phyloP scores from a whole-genome alignment of 306 rosid genomes.

The Amphicarpaea edgeworthii region DNA sequence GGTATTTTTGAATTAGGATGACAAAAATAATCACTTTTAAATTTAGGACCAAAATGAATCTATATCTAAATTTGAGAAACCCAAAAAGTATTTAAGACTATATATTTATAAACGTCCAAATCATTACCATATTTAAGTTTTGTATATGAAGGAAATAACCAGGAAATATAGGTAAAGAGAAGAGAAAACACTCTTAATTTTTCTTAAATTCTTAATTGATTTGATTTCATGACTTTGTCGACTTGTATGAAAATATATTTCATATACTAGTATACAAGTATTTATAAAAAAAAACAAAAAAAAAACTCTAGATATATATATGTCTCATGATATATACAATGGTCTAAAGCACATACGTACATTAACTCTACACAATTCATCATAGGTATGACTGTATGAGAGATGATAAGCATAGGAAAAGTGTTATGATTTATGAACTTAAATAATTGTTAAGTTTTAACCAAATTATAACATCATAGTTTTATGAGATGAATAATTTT shows the following conservation, averaged over 20 bases:
- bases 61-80: too few relatives aligned
- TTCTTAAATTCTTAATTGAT: not conserved
- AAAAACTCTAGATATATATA: not conserved
- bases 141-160: not conserved
- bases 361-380: too few relatives aligned
- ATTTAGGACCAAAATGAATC: too few relatives aligned
- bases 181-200: not conserved
- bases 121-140: not conserved
- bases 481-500: not conserved
- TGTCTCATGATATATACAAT: not conserved
- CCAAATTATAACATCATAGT: not conserved
- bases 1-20: too few relatives aligned
- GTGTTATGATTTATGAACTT: not conserved
- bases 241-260: not conserved
- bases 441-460: not conserved
- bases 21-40: too few relatives aligned
- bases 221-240: not conserved
- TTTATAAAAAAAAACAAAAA: not conserved
- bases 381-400: too few relatives aligned
- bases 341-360: not conserved
- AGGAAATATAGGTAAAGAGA: not conserved
- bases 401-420: not conserved
- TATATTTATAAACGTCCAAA: not conserved
- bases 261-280: not conserved
- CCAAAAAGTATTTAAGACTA: too few relatives aligned